A percentile compares a stretch with the other conserved stretches of the same genome.
Conservation (phyloP, 805 yeast genomes). For the Candida tammaniensis region DNA sequence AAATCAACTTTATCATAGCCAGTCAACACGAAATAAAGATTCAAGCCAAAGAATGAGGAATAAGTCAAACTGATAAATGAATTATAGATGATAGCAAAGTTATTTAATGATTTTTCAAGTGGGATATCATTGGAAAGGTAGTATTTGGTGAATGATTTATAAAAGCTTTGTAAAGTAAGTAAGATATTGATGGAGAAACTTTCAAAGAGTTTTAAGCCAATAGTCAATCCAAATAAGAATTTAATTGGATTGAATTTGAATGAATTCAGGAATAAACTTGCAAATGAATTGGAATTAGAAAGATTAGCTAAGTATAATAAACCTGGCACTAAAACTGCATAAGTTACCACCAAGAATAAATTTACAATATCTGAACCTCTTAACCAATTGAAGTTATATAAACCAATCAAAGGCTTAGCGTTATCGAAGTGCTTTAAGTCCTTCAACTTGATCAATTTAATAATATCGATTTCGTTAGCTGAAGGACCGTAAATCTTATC, state of each 20-base stretch:
- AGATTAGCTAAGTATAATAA: slow-evolving; percentile 19
- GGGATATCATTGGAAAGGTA: slow-evolving; percentile 64
- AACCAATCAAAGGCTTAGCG: slow-evolving; percentile 53
- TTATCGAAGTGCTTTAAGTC: slow-evolving; percentile 44
- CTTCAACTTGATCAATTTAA: slow-evolving; percentile 43
- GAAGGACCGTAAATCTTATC: slow-evolving; percentile 70
- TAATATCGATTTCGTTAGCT: slow-evolving; percentile 33
- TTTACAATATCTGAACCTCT: slow-evolving; percentile 64
- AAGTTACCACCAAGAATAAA: slow-evolving; percentile 38
- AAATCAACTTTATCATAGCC: slow-evolving; percentile 14
- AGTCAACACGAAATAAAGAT: slow-evolving; percentile 24
- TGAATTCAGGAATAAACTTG: too few relatives aligned
- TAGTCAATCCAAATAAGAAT: slow-evolving; percentile 37
- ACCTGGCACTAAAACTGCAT: slow-evolving; percentile 43
- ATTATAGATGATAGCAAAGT: slow-evolving; percentile 69
- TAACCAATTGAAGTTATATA: slow-evolving; percentile 59
- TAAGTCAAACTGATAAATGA: slow-evolving; percentile 52
- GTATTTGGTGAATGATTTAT: slow-evolving; percentile 61
- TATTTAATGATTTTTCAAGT: slow-evolving; percentile 62
- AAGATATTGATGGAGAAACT: slow-evolving; percentile 49
- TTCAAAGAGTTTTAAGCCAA: slow-evolving; percentile 48
- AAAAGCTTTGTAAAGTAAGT: slow-evolving; percentile 56
- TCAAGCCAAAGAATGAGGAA: slow-evolving; percentile 45
- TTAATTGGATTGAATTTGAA: slow-evolving; percentile 18
- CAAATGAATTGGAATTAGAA: not conserved